These are phyloP conservation scores for Pulchroboletus neoregius DNA, from an alignment of 1,284 basidiomycete species.

Conservation along the genomic window DNA sequence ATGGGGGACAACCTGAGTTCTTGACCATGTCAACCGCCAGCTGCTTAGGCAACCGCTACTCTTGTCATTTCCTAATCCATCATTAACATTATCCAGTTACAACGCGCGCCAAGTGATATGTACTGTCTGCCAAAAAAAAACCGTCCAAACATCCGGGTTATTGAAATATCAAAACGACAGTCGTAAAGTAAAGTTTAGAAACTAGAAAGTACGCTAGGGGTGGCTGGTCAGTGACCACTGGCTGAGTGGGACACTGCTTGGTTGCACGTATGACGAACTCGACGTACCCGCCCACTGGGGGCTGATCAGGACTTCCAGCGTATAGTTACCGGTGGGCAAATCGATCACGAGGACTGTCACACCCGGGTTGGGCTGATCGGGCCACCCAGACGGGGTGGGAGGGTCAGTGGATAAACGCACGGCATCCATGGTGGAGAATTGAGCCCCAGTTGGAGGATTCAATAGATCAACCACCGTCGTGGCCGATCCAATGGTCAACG, in stretches of 20 bases:
- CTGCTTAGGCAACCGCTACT: constrained; percentile 15
- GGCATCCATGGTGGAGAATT: constrained; percentile 47
- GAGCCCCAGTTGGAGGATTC: constrained; percentile 57
- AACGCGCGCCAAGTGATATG: not conserved
- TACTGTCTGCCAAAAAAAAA: constrained; percentile 7
- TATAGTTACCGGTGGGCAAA: constrained; percentile 68
- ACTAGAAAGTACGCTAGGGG: constrained; percentile 30
- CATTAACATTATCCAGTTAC: constrained; percentile 5
- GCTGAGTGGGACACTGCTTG: constrained; percentile 52
- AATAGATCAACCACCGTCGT: constrained; percentile 49
- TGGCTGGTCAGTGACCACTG: constrained; percentile 65
- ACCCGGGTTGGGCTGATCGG: constrained; percentile 74
- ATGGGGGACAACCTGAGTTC: not conserved
- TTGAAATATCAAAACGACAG: not conserved
- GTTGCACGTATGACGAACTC: constrained; percentile 50
- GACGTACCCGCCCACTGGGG: constrained; percentile 75
- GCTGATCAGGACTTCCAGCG: constrained; percentile 77
- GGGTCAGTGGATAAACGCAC: constrained; percentile 61
- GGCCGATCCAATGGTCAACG: constrained; percentile 45
- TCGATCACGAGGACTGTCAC: constrained; percentile 80
- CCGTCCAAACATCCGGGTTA: constrained; percentile 5
- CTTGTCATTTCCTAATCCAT: constrained; percentile 19
- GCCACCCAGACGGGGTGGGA: constrained; percentile 46
- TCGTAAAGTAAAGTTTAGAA: not conserved
- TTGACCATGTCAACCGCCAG: constrained; percentile 23